Base-by-base conservation (phyloP, 164 flowering plant species). In the Stephania japonica region DNA sequence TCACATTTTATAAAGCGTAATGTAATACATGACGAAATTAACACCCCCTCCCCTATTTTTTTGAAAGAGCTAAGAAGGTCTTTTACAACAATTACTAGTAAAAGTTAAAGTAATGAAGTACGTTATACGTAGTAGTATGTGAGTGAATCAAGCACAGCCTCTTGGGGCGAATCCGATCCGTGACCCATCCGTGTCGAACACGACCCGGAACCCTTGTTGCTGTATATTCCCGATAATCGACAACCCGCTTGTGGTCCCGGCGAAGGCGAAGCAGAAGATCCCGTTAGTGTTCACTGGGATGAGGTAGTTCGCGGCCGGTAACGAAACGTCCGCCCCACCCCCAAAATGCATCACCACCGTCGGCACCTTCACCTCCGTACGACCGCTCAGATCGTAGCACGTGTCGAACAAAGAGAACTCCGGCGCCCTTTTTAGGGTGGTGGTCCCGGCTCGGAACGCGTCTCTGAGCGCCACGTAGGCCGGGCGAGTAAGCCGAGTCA, bases 161-260 rank as follows among this genome's bases (percentile, higher is more conserved):
- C 81, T 74, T 0, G 97, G 86, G 0, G 94, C 82, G 76, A 96
- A 96, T 75, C 99, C 99, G 79, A 95, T 81, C 81, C 91, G 81
- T 0, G 91, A 83, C 7, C 82, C 80, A 11, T 87, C 89, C 63
- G 85, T 50, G 66, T 95, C 99, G 67, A 84, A 93, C 26, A 81
- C 86, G 9, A 95, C 94, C 78, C 99, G 88, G 79, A 90, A 89
- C 1, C 97, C 93, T 73, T 95, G 98, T 73, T 93, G 99, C 83
- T 96, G 99, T 64, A 96, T 96, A 65, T 96, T 96, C 42, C 99
- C 99, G 10, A 96, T 83, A 7, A 96, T 96, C 2, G 99, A 90
- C 71, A 96, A 69, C 70, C 94, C 95, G 71, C 91, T 78, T 63
- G 73, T 76, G 1, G 98, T 89, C 0, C 91, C 94, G 3, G 99